phyloP scores from a whole-genome alignment of 257 asterid genomes.

The Solanum chmielewskii region DNA sequence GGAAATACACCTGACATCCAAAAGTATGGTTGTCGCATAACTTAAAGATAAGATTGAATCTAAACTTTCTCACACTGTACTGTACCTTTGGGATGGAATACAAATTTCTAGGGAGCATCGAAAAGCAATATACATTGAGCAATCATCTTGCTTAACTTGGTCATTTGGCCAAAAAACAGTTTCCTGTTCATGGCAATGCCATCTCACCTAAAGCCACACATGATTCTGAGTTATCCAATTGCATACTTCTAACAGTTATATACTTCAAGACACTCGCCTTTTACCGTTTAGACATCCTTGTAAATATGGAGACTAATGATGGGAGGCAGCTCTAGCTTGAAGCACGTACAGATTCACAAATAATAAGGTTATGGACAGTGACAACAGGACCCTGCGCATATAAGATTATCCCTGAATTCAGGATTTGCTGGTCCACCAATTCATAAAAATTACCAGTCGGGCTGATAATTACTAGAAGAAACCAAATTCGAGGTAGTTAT shows the following conservation, averaged over 20 bases:
- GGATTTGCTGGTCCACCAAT: neutral
- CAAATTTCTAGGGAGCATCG: neutral
- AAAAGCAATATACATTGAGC: conserved; percentile 1
- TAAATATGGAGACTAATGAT: neutral
- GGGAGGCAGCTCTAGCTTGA: neutral
- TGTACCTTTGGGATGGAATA: neutral
- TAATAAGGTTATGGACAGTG: neutral
- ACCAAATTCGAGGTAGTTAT: conserved; percentile 29
- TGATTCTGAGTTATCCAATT: neutral
- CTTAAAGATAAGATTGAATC: neutral
- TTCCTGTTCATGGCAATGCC: neutral
- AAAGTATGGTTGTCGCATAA: neutral
- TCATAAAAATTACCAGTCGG: neutral
- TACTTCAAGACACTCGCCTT: neutral
- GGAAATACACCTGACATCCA: conserved; percentile 1
- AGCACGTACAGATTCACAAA: neutral
- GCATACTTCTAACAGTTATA: neutral
- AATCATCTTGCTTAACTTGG: neutral
- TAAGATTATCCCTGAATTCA: neutral
- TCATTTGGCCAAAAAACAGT: neutral
- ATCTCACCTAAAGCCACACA: neutral
- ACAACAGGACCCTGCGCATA: neutral
- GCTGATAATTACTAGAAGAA: conserved; percentile 20
- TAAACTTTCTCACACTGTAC: neutral
- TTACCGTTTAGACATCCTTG: neutral